Conservation (phyloP, 2,329 filamentous ascomycete species). For the Botryotinia globosa region DNA sequence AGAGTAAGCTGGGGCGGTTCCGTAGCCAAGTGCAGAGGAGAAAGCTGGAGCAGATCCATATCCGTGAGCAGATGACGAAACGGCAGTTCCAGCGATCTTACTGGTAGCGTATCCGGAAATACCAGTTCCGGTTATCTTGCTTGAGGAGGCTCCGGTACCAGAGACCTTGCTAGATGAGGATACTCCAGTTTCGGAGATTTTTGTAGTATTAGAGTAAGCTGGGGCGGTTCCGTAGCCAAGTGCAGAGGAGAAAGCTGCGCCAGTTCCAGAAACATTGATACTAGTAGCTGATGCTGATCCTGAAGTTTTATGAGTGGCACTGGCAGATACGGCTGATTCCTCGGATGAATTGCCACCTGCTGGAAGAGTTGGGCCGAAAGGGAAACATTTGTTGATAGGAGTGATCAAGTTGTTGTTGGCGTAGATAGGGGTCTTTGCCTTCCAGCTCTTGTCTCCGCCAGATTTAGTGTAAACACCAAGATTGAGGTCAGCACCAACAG, state of each 20-base stretch:
- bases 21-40: background rate
- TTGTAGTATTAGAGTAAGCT: too few species aligned
- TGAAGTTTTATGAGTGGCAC: background rate
- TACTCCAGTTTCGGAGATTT: background rate
- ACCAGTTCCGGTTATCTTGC: background rate
- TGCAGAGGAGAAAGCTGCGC: too few species aligned
- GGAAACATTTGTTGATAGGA: constrained; percentile 18
- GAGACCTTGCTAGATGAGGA: background rate
- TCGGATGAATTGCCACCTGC: background rate
- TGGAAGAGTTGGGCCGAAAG: constrained; percentile 12
- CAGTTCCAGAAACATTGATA: background rate
- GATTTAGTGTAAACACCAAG: constrained; percentile 18
- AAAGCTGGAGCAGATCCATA: background rate
- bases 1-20: background rate
- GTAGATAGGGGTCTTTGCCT: constrained; percentile 2
- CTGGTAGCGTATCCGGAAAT: background rate
- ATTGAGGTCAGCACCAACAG: constrained; percentile 11
- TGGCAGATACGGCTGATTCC: background rate
- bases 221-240: too few species aligned
- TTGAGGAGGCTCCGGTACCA: background rate
- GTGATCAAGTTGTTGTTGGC: constrained; percentile 11
- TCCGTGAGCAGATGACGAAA: constrained; percentile 1
- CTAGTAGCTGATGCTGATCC: background rate
- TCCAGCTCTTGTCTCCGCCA: constrained; percentile 10
- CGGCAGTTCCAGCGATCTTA: background rate